Evolutionary conservation across 805 yeast species (phyloP).

Genomic region (Helenozyma rhizophorensis): DNA sequence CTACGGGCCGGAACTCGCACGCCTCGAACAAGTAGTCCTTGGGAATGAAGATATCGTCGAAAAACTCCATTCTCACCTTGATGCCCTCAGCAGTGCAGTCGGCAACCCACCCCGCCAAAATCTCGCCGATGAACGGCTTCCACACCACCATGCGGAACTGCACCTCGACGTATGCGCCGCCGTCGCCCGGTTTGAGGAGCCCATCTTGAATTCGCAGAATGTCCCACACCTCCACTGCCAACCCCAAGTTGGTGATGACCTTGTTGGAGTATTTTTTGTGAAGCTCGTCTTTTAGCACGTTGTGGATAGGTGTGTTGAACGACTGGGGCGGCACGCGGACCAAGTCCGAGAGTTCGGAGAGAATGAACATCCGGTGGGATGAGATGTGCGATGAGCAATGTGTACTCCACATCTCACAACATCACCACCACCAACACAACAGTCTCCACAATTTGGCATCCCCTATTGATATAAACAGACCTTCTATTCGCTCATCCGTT

Average conservation of each 20-base stretch:
- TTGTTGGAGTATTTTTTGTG: constrained; percentile 83
- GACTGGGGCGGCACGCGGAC: constrained; percentile 85
- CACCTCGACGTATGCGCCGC: constrained; percentile 75
- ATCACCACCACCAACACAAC: too few species aligned
- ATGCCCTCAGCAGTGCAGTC: constrained; percentile 86
- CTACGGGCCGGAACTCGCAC: constrained; percentile 62
- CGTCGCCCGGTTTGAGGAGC: constrained; percentile 88
- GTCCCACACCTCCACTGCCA: constrained; percentile 84
- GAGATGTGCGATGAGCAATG: too few species aligned
- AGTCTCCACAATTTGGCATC: too few species aligned
- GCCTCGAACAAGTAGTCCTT: constrained; percentile 75
- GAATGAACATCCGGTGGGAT: constrained; percentile 62
- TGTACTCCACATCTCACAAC: too few species aligned
- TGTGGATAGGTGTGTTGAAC: constrained; percentile 66
- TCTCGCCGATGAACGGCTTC: constrained; percentile 93
- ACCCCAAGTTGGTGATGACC: constrained; percentile 77
- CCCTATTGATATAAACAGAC: too few species aligned
- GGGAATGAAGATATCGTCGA: constrained; percentile 90
- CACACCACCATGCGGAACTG: constrained; percentile 74
- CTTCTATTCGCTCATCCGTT: too few species aligned
- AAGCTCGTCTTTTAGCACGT: constrained; percentile 74
- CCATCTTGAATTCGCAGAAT: constrained; percentile 81
- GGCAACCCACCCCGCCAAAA: constrained; percentile 87
- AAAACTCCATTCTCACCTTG: constrained; percentile 78
- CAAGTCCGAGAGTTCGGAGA: constrained; percentile 76